These are phyloP conservation scores for Cladophialophora bantiana DNA, from an alignment of 2,329 filamentous ascomycete species.

Conservation along the genomic window DNA sequence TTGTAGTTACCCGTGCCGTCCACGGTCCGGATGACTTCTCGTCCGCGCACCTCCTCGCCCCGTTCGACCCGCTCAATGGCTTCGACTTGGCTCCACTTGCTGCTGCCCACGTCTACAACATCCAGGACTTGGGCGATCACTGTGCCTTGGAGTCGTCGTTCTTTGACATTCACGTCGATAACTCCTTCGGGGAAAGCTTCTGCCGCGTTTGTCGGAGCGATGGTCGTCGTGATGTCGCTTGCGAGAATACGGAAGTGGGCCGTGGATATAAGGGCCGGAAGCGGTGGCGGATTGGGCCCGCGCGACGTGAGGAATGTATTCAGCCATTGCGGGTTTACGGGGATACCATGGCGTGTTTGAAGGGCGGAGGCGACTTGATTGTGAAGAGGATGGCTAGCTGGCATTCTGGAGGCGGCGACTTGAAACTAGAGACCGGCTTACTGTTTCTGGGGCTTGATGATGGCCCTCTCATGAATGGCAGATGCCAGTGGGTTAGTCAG, in stretches of 20 bases:
- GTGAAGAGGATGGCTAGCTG: constrained; percentile 26
- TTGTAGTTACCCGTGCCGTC: constrained; percentile 59
- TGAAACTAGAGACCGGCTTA: too few relatives aligned
- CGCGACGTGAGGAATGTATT: constrained; percentile 61
- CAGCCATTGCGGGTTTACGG: constrained; percentile 48
- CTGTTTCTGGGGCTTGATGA: too few relatives aligned
- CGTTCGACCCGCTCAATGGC: constrained; percentile 64
- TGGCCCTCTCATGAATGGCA: too few relatives aligned
- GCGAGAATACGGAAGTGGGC: constrained; percentile 80
- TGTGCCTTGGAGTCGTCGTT: constrained; percentile 65
- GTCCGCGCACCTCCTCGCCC: constrained; percentile 64
- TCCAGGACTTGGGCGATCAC: constrained; percentile 84
- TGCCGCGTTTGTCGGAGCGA: constrained; percentile 50
- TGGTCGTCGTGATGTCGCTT: constrained; percentile 73
- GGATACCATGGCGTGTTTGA: constrained; percentile 35
- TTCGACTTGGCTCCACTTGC: constrained; percentile 87
- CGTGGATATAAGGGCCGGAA: constrained; percentile 77
- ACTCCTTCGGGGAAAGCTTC: constrained; percentile 66
- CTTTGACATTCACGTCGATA: constrained; percentile 61
- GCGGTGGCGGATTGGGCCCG: constrained; percentile 61
- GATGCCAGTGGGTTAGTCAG: too few relatives aligned
- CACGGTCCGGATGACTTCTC: constrained; percentile 80
- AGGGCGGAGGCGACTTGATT: constrained; percentile 31
- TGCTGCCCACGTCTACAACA: constrained; percentile 80
- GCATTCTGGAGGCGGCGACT: background rate